Evolutionary conservation across 2,329 filamentous ascomycete genomes (phyloP), one percentile per base, ranked within the genome.

Genomic region (Chlorencoelia australis): DNA sequence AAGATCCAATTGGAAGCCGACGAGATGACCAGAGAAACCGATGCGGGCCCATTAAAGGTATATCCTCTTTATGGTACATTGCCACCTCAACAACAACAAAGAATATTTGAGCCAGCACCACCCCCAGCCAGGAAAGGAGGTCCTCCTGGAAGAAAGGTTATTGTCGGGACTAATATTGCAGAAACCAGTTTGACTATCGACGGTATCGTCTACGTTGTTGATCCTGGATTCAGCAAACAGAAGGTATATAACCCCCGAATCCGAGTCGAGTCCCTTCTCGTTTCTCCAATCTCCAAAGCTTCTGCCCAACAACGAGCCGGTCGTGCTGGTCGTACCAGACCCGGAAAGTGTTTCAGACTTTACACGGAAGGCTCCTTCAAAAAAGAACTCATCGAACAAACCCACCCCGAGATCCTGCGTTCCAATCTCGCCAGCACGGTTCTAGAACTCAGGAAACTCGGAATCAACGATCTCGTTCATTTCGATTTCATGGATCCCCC

Each of bases 401-500:
- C 91, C 0, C 88, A 98, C 52, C 91, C 91, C 1, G 91, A 98
- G 59, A 88, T 98, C 56, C 71, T 98, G 35, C 79, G 87, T 17
- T 96, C 89, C 20, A 98, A 98, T 59, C 68, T 98, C 46, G 80
- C 91, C 42, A 94, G 87, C 52, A 98, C 91, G 0, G 91, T 98
- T 1, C 66, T 98, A 30, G 91, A 98, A 61, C 66, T 98, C 55
- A 96, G 96, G 71, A 96, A 98, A 65, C 79, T 98, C 25, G 91
- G 91, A 29, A 79, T 98, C 18, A 79, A 94, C 49, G 91, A 98
- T 60, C 69, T 98, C 33, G 91, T 98, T 8, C 91, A 98, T 63
- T 98, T 98, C 56, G 93, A 98, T 58, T 71, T 98, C 31, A 96
- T 98, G 89, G 91, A 98, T 52, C 91, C 91, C 16, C 91, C 91